A percentile compares a stretch with the other conserved stretches of the same genome.
phyloP scores from a whole-genome alignment of 192 early-diverging fungal species.

The Backusella tarrabulga region DNA sequence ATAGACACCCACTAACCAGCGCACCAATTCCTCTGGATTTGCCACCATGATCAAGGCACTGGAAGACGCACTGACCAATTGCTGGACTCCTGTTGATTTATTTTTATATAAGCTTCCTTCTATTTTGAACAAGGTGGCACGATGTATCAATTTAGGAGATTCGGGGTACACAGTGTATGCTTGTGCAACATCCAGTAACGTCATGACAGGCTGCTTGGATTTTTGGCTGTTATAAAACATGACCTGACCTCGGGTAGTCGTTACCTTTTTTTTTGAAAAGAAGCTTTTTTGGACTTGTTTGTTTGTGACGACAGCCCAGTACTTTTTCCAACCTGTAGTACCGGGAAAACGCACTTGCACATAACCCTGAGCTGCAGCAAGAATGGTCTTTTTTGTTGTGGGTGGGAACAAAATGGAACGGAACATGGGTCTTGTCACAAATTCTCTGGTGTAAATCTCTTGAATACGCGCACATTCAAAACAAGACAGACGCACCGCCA shows the following conservation, averaged over 20 bases:
- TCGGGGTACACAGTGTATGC: slow-evolving; percentile 58
- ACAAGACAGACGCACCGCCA: slow-evolving; percentile 67
- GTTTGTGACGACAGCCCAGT: slow-evolving; percentile 46
- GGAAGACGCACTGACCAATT: background rate
- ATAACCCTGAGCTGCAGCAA: slow-evolving; percentile 30
- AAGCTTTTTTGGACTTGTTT: slow-evolving; percentile 34
- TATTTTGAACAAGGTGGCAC: slow-evolving; percentile 37
- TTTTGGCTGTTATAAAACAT: slow-evolving; percentile 50
- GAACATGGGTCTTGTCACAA: slow-evolving; percentile 45
- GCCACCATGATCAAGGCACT: slow-evolving; percentile 33
- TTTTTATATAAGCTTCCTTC: slow-evolving; percentile 35
- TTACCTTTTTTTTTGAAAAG: slow-evolving; percentile 38
- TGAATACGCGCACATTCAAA: slow-evolving; percentile 75
- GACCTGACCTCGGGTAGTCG: slow-evolving; percentile 44
- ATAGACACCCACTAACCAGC: slow-evolving; percentile 40
- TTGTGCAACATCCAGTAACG: slow-evolving; percentile 50
- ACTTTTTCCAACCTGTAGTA: slow-evolving; percentile 42
- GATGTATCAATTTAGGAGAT: slow-evolving; percentile 41
- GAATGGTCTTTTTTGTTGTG: background rate
- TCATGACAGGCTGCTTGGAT: slow-evolving; percentile 49
- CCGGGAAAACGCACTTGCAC: slow-evolving; percentile 55
- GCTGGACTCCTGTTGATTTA: slow-evolving; percentile 4
- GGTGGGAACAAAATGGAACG: background rate
- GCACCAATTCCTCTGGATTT: slow-evolving; percentile 34
- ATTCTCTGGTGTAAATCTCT: slow-evolving; percentile 68